These are phyloP conservation scores for Tilletia caries DNA, from an alignment of 1,284 basidiomycete species.

Conservation along the genomic window DNA sequence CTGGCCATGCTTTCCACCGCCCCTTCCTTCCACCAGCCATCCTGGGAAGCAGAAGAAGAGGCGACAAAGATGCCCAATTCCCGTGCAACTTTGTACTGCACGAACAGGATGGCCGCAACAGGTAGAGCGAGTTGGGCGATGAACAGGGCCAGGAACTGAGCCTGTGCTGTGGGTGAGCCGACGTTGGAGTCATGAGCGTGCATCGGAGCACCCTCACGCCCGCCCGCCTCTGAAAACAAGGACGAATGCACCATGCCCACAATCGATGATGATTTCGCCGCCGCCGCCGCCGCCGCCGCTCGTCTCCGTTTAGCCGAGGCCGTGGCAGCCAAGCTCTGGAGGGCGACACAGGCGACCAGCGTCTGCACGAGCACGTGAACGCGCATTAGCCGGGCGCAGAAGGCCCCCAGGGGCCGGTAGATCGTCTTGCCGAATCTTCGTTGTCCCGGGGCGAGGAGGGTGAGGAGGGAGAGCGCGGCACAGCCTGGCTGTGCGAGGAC, in stretches of 20 bases:
- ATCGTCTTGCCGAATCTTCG: not conserved
- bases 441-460: not conserved
- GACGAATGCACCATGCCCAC: too few species aligned
- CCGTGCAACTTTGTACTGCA: conserved; percentile 1
- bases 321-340: conserved; percentile 2
- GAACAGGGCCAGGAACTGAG: conserved; percentile 4
- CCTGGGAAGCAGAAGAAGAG: not conserved
- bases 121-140: not conserved
- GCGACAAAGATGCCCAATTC: not conserved
- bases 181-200: conserved; percentile 8
- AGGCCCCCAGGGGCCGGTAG: not conserved
- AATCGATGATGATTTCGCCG: not conserved
- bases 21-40: not conserved
- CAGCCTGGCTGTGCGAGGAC: not conserved
- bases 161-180: not conserved
- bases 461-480: not conserved
- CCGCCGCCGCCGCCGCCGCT: not conserved
- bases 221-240: not conserved
- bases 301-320: not conserved
- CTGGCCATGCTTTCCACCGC: not conserved
- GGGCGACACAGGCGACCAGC: not conserved
- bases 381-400: conserved; percentile 7
- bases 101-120: not conserved
- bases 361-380: conserved; percentile 4
- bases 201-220: not conserved